Percentiles rank a stretch among this genome's conserved stretches.
These are phyloP conservation scores for Cucurbita argyrosperma DNA, from an alignment of 306 rosid species.

Conservation along the genomic window DNA sequence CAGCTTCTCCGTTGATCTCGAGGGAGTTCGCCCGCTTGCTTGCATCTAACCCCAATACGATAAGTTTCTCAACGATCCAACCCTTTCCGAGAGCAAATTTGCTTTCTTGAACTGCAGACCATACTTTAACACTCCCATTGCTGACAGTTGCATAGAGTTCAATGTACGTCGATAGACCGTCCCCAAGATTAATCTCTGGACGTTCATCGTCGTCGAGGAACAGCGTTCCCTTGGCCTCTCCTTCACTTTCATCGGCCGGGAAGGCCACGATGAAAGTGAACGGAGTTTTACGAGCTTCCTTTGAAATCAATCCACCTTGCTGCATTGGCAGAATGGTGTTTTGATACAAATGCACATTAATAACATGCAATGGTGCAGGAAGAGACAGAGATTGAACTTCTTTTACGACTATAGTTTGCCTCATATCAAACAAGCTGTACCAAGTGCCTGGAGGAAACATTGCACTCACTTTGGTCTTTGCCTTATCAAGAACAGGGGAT, in stretches of 20 bases:
- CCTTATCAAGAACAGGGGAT: conserved; percentile 78
- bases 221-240: conserved; percentile 65
- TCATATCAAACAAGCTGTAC: conserved; percentile 73
- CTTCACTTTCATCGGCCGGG: conserved; percentile 51
- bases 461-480: conserved; percentile 56
- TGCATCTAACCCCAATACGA: conserved; percentile 58
- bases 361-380: conserved; percentile 65
- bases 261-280: conserved; percentile 52
- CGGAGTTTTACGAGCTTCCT: conserved; percentile 75
- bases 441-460: conserved; percentile 85
- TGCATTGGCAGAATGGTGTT: conserved; percentile 80
- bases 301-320: conserved; percentile 67
- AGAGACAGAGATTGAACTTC: conserved; percentile 49
- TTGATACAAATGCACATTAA: conserved; percentile 86
- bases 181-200: conserved; percentile 70
- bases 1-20: conserved; percentile 41
- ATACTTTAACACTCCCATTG: conserved; percentile 51
- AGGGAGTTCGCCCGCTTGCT: conserved; percentile 30
- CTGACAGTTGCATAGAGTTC: conserved; percentile 47
- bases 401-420: conserved; percentile 33
- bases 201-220: conserved; percentile 66
- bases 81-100: conserved; percentile 68
- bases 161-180: conserved; percentile 54
- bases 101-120: conserved; percentile 83
- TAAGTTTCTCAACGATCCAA: conserved; percentile 50